These are phyloP conservation scores for Fusarium begoniae DNA, from an alignment of 2,329 filamentous ascomycete genomes.

Conservation along the genomic window DNA sequence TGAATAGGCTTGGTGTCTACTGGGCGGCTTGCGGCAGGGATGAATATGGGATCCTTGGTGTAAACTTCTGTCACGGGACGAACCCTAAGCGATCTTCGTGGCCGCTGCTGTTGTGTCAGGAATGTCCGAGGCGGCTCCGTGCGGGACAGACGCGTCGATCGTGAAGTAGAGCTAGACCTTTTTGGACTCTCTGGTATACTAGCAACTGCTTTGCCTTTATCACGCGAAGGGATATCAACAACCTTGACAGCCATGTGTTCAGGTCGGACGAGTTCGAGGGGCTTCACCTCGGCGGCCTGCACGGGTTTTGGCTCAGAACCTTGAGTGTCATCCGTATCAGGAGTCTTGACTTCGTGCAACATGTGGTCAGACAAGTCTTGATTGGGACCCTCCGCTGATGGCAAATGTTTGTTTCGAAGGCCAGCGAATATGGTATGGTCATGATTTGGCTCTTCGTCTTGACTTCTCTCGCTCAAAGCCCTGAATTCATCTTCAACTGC, in stretches of 20 bases:
- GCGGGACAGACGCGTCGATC: conserved; percentile 18
- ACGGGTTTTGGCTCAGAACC: conserved; percentile 11
- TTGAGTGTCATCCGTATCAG: conserved; percentile 22
- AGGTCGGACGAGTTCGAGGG: conserved; percentile 3
- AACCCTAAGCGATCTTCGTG: conserved; percentile 27
- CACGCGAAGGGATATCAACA: conserved; percentile 31
- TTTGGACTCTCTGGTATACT: conserved; percentile 13
- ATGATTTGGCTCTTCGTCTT: not conserved
- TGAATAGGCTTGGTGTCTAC: conserved; percentile 15
- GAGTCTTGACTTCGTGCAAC: conserved; percentile 9
- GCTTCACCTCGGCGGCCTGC: conserved; percentile 18
- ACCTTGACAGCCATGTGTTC: conserved; percentile 17
- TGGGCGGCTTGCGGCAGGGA: conserved; percentile 32
- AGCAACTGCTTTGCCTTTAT: conserved; percentile 29
- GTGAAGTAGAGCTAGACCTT: conserved; percentile 15
- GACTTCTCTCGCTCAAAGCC: not conserved
- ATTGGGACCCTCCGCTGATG: not conserved
- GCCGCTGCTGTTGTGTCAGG: conserved; percentile 37
- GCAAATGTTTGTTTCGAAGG: not conserved
- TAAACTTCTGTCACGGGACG: conserved; percentile 40
- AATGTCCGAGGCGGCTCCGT: conserved; percentile 37
- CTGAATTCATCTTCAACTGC: not conserved
- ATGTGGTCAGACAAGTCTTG: conserved; percentile 4
- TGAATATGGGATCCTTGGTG: conserved; percentile 39
- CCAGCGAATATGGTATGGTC: not conserved